Base-by-base conservation (phyloP, 148 eudicot species). In the Rhododendron kiyosumense region DNA sequence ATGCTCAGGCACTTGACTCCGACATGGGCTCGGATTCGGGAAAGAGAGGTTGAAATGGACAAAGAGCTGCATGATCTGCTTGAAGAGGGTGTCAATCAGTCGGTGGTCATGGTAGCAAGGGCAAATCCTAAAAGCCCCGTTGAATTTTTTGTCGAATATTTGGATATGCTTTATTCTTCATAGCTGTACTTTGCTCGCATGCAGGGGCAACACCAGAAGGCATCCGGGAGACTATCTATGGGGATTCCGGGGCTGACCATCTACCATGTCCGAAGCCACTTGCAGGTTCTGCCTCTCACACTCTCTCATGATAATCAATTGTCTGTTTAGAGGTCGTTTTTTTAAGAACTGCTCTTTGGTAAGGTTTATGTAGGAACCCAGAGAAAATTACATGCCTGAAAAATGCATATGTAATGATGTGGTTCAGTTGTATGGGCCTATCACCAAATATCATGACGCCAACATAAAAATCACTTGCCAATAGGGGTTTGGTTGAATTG, bases 151-250 rank as follows among this genome's bases (percentile, higher is more conserved):
- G 14, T 63, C 36, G 32, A 32, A 22, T 46, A 17, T 3, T 34
- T 54, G 67, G 46, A 34, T 34, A 17, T 54, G 22, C 46, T 22
- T 54, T 3, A 54, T 48, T 22, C 12, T 69, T 30, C 3, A 18
- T 18, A 2, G 2, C 8, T 17, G 49, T 26, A 4, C 1, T 78
- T 14, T 45, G 32, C 14, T 36, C 81, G 30, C 43, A 67, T 88
- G 36, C 85, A 92, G 94, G 91, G 83, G 94, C 94, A 75, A 92
- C 92, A 10, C 90, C 7, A 17, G 90, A 90, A 83, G 94, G 92
- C 75, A 90, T 90, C 76, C 82, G 89, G 77, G 90, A 87, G 86
- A 88, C 89, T 54, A 90, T 90, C 49, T 15, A 18, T 1, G 90
- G 88, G 87, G 43, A 89, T 92, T 82, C 86, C 88, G 7, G 91